Evolutionary conservation across 768 basidiomycete genomes (phyloP).

Genomic region (Mycena polygramma): DNA sequence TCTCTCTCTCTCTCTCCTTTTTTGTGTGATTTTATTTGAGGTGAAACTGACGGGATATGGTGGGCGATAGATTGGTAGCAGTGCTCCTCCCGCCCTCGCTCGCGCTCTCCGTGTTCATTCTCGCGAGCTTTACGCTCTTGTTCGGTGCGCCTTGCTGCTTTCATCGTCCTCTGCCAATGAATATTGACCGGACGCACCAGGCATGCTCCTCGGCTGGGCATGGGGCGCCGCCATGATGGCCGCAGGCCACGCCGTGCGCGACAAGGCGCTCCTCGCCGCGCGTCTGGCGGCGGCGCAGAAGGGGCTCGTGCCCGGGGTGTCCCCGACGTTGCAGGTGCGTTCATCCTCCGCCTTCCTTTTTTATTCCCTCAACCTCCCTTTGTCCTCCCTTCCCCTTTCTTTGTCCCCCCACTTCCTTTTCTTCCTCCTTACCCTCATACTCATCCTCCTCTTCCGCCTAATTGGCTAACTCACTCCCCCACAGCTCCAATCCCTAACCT

Average conservation of each 20-base stretch:
- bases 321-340: conserved; percentile 14
- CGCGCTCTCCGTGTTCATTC: conserved; percentile 53
- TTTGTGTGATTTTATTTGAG: conserved; percentile 39
- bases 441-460: not conserved
- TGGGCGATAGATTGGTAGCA: conserved; percentile 46
- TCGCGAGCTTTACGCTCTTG: conserved; percentile 50
- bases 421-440: too few relatives aligned
- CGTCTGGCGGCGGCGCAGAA: conserved; percentile 53
- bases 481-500: conserved; percentile 49
- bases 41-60: conserved; percentile 2
- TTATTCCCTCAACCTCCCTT: too few relatives aligned
- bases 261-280: conserved; percentile 49
- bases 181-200: conserved; percentile 23
- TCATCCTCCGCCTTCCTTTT: too few relatives aligned
- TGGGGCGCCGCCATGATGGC: conserved; percentile 61
- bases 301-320: conserved; percentile 16
- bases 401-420: too few relatives aligned
- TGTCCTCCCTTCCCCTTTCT: too few relatives aligned
- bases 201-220: conserved; percentile 62
- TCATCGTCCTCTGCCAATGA: not conserved
- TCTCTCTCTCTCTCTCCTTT: too few relatives aligned
- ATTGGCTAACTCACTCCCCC: conserved; percentile 34
- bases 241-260: conserved; percentile 52
- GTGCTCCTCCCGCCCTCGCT: conserved; percentile 56
- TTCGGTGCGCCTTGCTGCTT: conserved; percentile 50